phyloP scores from a whole-genome alignment of 2,329 filamentous ascomycete species.

The Penicillium sp. region DNA sequence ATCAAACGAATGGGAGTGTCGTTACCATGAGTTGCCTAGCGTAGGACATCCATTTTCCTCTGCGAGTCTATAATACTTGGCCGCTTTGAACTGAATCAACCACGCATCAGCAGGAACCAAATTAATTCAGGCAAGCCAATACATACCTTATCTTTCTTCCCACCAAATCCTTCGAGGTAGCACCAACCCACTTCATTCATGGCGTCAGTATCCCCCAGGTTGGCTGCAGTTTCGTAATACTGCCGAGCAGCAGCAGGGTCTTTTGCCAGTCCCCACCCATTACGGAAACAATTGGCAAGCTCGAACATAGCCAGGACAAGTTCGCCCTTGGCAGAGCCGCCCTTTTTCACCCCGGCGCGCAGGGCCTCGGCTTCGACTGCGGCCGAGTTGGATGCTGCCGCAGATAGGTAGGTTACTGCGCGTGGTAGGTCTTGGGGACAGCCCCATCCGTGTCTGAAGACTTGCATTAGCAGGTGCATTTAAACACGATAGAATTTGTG shows the following conservation, averaged over 20 bases:
- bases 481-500: neutral
- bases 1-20: slow-evolving; percentile 25
- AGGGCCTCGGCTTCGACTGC: slow-evolving; percentile 83
- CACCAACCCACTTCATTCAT: slow-evolving; percentile 98
- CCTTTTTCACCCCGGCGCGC: slow-evolving; percentile 84
- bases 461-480: slow-evolving; percentile 17
- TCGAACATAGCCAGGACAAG: slow-evolving; percentile 96
- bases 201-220: slow-evolving; percentile 92
- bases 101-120: slow-evolving; percentile 7
- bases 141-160: slow-evolving; percentile 97
- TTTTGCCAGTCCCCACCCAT: slow-evolving; percentile 88
- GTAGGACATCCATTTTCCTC: slow-evolving; percentile 88
- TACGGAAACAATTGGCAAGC: slow-evolving; percentile 72
- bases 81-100: slow-evolving; percentile 55
- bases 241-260: slow-evolving; percentile 82
- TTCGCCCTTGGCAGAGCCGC: slow-evolving; percentile 93
- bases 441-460: slow-evolving; percentile 84
- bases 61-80: slow-evolving; percentile 88
- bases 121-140: neutral
- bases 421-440: slow-evolving; percentile 69
- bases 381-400: slow-evolving; percentile 87
- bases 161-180: slow-evolving; percentile 94
- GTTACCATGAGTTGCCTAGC: slow-evolving; percentile 93
- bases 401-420: slow-evolving; percentile 81
- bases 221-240: slow-evolving; percentile 98